Evolutionary conservation across 169 alveolate species (phyloP).

Genomic region (Plasmodium yoelii): DNA sequence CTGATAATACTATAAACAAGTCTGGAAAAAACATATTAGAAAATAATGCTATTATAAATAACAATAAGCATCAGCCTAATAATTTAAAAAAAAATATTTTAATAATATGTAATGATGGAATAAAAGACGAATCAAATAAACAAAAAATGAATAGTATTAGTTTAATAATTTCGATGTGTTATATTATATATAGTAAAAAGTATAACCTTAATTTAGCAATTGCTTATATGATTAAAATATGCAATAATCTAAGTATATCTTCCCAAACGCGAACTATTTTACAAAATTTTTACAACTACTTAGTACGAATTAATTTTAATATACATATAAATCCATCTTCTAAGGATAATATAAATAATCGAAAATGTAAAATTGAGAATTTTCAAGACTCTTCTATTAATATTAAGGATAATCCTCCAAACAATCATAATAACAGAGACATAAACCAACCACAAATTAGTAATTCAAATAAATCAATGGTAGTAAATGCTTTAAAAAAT

Average conservation of each 20-base stretch:
- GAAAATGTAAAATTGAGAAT: too few species aligned
- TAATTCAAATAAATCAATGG: too few species aligned
- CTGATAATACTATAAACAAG: not conserved
- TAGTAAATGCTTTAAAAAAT: too few species aligned
- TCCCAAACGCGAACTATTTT: constrained; percentile 27
- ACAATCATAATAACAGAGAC: too few species aligned
- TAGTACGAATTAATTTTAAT: constrained; percentile 28
- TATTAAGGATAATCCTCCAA: too few species aligned
- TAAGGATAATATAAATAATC: too few species aligned
- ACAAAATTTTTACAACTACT: constrained; percentile 22
- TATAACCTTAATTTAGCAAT: constrained; percentile 23
- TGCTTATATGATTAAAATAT: constrained; percentile 44
- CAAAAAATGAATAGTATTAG: constrained; percentile 39
- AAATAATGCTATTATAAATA: too few species aligned
- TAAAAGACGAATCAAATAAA: constrained; percentile 12
- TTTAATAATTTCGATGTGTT: constrained; percentile 71
- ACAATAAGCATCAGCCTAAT: too few species aligned
- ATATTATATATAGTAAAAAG: constrained; percentile 51
- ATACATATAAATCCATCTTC: not conserved
- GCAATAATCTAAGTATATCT: constrained; percentile 23
- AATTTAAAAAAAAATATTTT: not conserved
- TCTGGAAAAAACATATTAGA: not conserved
- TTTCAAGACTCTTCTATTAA: too few species aligned
- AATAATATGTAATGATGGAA: constrained; percentile 69
- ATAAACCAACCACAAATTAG: too few species aligned